Evolutionary conservation across 495 filamentous ascomycete genomes (phyloP).

Genomic region (Penicillium antarcticum): DNA sequence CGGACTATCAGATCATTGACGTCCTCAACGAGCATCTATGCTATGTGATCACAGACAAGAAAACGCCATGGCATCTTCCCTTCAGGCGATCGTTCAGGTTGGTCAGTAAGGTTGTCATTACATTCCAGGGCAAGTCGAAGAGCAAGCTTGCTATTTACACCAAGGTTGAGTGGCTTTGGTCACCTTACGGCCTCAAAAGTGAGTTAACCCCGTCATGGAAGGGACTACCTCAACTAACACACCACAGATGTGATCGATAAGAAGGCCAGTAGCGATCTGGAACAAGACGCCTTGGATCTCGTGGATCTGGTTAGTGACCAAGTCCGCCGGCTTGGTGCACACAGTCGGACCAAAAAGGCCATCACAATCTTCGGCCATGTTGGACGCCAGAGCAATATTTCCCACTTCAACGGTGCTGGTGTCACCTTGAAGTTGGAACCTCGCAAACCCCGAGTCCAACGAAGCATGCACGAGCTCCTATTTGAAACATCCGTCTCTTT

Average conservation of each 20-base stretch:
- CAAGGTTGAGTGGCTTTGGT: constrained; percentile 77
- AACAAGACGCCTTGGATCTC: constrained; percentile 80
- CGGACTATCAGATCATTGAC: constrained; percentile 87
- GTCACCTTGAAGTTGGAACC: constrained; percentile 34
- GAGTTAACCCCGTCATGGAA: constrained; percentile 12
- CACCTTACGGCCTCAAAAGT: constrained; percentile 62
- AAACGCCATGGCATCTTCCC: constrained; percentile 89
- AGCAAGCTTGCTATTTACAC: constrained; percentile 88
- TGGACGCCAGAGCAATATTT: constrained; percentile 64
- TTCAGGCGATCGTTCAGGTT: constrained; percentile 75
- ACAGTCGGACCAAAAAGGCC: constrained; percentile 85
- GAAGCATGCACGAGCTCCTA: constrained; percentile 65
- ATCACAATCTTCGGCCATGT: constrained; percentile 87
- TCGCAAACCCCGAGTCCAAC: constrained; percentile 60
- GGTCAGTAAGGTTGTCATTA: constrained; percentile 89
- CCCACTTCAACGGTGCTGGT: constrained; percentile 56
- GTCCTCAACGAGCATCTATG: constrained; percentile 91
- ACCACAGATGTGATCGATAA: constrained; percentile 63
- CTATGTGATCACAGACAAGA: constrained; percentile 87
- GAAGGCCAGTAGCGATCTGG: constrained; percentile 75
- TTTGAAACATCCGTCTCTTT: constrained; percentile 65
- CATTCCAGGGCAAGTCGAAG: constrained; percentile 84
- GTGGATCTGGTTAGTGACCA: constrained; percentile 84
- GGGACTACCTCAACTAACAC: constrained; percentile 8
- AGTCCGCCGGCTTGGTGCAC: constrained; percentile 70